A percentile compares a stretch with the other conserved stretches of the same genome.
phyloP scores from a whole-genome alignment of 495 filamentous ascomycete genomes.

The Bombardia bombarda region DNA sequence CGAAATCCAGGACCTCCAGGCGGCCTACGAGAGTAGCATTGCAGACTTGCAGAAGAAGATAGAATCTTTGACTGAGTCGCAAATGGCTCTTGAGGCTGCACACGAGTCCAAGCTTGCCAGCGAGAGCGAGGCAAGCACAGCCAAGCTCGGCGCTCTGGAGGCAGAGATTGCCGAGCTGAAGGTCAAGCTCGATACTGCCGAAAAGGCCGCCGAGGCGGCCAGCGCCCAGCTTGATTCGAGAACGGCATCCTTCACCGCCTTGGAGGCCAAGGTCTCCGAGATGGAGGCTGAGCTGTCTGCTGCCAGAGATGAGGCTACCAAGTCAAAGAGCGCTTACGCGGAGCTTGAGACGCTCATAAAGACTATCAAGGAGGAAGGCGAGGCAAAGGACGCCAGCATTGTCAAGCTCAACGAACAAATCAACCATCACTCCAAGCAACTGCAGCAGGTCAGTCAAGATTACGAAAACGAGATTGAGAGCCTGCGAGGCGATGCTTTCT shows the following conservation, averaged over 20 bases:
- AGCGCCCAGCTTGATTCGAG: conserved; percentile 31
- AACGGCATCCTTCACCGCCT: conserved; percentile 20
- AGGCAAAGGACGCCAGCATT: conserved; percentile 34
- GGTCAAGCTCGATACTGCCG: conserved; percentile 24
- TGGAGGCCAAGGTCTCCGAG: conserved; percentile 28
- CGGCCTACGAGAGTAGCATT: conserved; percentile 28
- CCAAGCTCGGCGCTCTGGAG: conserved; percentile 31
- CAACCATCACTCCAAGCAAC: conserved; percentile 40
- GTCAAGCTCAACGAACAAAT: conserved; percentile 40
- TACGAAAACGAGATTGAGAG: conserved; percentile 50
- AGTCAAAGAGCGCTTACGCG: conserved; percentile 25
- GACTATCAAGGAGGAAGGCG: conserved; percentile 28
- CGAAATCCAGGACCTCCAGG: conserved; percentile 31
- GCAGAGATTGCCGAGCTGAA: conserved; percentile 35
- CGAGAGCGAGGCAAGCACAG: conserved; percentile 21
- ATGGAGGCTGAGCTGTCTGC: conserved; percentile 29
- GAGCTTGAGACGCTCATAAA: conserved; percentile 35
- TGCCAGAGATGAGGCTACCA: conserved; percentile 30
- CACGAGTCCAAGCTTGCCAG: conserved; percentile 23
- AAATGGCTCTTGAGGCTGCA: conserved; percentile 15
- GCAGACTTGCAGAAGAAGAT: conserved; percentile 37
- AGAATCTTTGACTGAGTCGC: conserved; percentile 30
- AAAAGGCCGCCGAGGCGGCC: conserved; percentile 27
- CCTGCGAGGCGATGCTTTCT: conserved; percentile 46
- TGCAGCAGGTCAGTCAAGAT: conserved; percentile 43